phyloP scores from a whole-genome alignment of 768 basidiomycete genomes.

The Mycena haematopus region DNA sequence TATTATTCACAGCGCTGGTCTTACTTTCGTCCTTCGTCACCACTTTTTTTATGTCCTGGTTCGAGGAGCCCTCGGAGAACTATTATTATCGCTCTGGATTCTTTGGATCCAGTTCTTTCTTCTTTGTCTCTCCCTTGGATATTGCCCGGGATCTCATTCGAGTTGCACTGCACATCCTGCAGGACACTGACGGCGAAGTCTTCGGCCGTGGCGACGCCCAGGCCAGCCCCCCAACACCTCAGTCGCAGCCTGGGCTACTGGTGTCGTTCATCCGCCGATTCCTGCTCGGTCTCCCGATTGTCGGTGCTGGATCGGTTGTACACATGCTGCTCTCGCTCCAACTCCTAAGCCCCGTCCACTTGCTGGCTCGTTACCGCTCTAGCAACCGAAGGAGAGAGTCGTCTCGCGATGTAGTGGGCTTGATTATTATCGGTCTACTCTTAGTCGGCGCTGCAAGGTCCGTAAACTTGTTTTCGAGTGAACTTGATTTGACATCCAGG shows the following conservation, averaged over 20 bases:
- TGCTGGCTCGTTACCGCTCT: conserved; percentile 70
- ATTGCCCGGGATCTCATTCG: conserved; percentile 66
- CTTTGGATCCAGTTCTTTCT: conserved; percentile 37
- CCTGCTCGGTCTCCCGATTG: conserved; percentile 75
- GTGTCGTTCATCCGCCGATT: conserved; percentile 71
- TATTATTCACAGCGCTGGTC: conserved; percentile 70
- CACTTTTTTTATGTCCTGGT: conserved; percentile 65
- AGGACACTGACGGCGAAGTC: conserved; percentile 55
- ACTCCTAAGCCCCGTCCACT: conserved; percentile 70
- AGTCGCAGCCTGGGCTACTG: conserved; percentile 52
- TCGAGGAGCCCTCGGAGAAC: conserved; percentile 58
- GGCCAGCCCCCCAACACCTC: conserved; percentile 29
- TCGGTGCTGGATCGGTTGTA: conserved; percentile 78
- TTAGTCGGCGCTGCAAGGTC: conserved; percentile 70
- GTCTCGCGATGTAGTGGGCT: conserved; percentile 67
- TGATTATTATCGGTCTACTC: conserved; percentile 67
- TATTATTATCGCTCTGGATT: conserved; percentile 41
- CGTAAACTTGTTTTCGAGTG: conserved; percentile 26
- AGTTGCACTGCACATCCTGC: conserved; percentile 66
- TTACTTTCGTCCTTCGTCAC: conserved; percentile 75
- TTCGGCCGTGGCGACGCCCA: conserved; percentile 28
- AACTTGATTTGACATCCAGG: conserved; percentile 18
- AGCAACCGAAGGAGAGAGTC: conserved; percentile 59
- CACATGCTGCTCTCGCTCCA: conserved; percentile 73
- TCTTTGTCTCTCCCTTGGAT: conserved; percentile 59